Evolutionary conservation across 2,329 filamentous ascomycete genomes (phyloP).

Genomic region (Calonectria fujianensis): DNA sequence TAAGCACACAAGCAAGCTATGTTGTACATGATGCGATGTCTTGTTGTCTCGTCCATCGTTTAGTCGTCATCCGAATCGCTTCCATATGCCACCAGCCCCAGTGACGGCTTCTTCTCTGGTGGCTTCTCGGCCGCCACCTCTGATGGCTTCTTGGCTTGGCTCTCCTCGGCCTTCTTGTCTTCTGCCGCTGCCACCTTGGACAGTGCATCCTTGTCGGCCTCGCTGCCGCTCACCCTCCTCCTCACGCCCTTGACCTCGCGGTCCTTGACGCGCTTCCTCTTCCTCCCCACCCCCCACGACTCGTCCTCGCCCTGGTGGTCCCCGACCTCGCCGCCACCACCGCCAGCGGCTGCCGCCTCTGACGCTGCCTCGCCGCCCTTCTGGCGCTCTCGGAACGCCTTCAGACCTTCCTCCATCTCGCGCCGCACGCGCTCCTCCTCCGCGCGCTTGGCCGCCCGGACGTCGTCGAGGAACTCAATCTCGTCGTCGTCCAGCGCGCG

Average conservation of each 20-base stretch:
- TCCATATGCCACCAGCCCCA: conserved; percentile 73
- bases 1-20: background rate
- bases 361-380: conserved; percentile 51
- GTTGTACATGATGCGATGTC: conserved; percentile 10
- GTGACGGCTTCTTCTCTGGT: conserved; percentile 50
- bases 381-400: conserved; percentile 73
- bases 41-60: conserved; percentile 23
- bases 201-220: conserved; percentile 21
- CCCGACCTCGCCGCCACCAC: conserved; percentile 42
- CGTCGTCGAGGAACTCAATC: conserved; percentile 81
- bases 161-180: conserved; percentile 40
- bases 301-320: conserved; percentile 56
- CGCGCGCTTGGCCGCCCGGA: conserved; percentile 68
- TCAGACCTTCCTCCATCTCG: conserved; percentile 75
- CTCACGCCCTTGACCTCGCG: conserved; percentile 61
- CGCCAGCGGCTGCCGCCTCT: conserved; percentile 46
- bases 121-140: conserved; percentile 30
- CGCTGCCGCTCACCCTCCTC: conserved; percentile 52
- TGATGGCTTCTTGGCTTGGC: conserved; percentile 30
- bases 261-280: conserved; percentile 61
- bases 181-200: conserved; percentile 36
- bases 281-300: conserved; percentile 61
- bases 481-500: conserved; percentile 86
- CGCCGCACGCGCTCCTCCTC: conserved; percentile 73
- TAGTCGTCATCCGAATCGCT: conserved; percentile 69